phyloP scores from a whole-genome alignment of 2,329 filamentous ascomycete genomes.

The Fusarium domesticum region DNA sequence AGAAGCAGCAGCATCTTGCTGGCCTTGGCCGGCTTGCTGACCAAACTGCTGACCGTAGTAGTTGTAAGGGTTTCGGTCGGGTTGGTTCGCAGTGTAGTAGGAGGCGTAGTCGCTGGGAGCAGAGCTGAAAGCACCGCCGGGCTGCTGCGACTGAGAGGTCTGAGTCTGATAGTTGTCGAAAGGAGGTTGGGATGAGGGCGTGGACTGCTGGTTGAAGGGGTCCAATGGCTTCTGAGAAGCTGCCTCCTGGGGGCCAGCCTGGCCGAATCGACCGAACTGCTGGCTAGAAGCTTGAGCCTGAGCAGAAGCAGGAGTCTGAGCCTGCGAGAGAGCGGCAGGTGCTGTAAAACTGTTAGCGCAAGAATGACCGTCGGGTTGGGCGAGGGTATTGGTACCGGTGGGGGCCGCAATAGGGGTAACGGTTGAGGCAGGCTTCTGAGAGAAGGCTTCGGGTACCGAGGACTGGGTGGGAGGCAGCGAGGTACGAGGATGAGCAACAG shows the following conservation, averaged over 20 bases:
- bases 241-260: conserved; percentile 58
- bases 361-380: background rate
- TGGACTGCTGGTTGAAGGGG: conserved; percentile 74
- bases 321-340: conserved; percentile 38
- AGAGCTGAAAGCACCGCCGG: conserved; percentile 67
- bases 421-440: conserved; percentile 53
- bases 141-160: conserved; percentile 59
- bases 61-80: conserved; percentile 72
- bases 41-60: conserved; percentile 67
- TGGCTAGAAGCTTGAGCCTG: conserved; percentile 36
- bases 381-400: conserved; percentile 28
- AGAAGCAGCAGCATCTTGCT: conserved; percentile 67
- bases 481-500: conserved; percentile 78
- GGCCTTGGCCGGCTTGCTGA: conserved; percentile 58
- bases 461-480: conserved; percentile 72
- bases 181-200: conserved; percentile 48
- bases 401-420: conserved; percentile 38
- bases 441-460: conserved; percentile 53
- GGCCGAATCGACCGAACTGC: conserved; percentile 69
- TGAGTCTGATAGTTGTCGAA: conserved; percentile 61
- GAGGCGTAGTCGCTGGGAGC: conserved; percentile 76
- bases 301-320: conserved; percentile 42
- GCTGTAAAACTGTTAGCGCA: conserved; percentile 17
- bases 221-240: conserved; percentile 80
- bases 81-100: conserved; percentile 78